Percentiles rank a stretch among this genome's conserved stretches.
These are phyloP conservation scores for Acanthamoeba healyi DNA, from an alignment of 208 protist species.

Conservation along the genomic window DNA sequence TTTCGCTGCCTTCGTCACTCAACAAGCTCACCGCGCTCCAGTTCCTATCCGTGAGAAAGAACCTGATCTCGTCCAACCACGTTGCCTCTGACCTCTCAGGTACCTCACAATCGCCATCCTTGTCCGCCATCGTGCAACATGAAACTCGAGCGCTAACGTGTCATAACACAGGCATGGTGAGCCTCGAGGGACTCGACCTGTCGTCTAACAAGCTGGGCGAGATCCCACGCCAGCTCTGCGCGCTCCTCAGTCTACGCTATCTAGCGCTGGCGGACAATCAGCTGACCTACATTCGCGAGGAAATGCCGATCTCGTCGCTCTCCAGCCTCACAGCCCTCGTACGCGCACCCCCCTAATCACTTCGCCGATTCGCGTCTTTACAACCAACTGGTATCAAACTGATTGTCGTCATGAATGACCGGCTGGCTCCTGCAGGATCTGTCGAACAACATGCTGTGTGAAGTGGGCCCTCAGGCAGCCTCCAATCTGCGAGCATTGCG, in stretches of 20 bases:
- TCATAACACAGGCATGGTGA: slow-evolving; percentile 35
- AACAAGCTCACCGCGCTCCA: slow-evolving; percentile 67
- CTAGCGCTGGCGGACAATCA: slow-evolving; percentile 41
- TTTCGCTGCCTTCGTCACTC: slow-evolving; percentile 15
- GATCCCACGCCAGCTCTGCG: slow-evolving; percentile 51
- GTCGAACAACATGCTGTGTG: slow-evolving; percentile 53
- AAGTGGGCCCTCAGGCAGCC: slow-evolving; percentile 43
- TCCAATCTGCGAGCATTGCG: not conserved
- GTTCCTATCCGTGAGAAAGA: slow-evolving; percentile 41
- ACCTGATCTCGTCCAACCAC: slow-evolving; percentile 50
- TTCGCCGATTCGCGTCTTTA: no score
- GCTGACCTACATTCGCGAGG: slow-evolving; percentile 56
- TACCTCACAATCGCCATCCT: not conserved
- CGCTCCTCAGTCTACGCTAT: not conserved
- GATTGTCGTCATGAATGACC: no score
- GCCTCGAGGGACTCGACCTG: slow-evolving; percentile 52
- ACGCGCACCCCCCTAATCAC: not conserved
- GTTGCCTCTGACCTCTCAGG: slow-evolving; percentile 28
- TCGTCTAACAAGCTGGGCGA: slow-evolving; percentile 37
- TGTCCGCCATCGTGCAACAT: no score
- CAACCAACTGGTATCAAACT: no score
- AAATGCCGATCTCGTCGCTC: slow-evolving; percentile 30
- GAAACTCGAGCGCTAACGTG: no score
- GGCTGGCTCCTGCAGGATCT: not conserved
- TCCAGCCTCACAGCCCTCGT: slow-evolving; percentile 1